phyloP scores from a whole-genome alignment of 2,329 filamentous ascomycete genomes.

The Calonectria henricotiae region DNA sequence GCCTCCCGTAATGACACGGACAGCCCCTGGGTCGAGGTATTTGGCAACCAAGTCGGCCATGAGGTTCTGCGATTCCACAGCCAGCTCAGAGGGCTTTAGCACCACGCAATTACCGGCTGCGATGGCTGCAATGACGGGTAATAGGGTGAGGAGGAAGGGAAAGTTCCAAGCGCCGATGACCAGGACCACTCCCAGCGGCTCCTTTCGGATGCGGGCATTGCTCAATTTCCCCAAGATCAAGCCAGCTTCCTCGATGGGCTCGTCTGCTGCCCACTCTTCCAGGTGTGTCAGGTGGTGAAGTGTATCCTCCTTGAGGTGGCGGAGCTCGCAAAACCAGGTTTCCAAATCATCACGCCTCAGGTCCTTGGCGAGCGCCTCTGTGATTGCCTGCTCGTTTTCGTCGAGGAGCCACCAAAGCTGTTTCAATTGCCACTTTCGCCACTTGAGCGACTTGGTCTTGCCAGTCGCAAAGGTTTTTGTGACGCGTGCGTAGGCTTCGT shows the following conservation, averaged over 20 bases:
- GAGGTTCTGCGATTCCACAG: conserved; percentile 56
- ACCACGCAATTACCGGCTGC: conserved; percentile 61
- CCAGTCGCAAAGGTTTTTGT: conserved; percentile 10
- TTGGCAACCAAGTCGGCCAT: conserved; percentile 60
- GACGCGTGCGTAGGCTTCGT: background rate
- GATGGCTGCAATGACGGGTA: conserved; percentile 62
- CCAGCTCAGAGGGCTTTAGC: conserved; percentile 66
- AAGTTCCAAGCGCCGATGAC: conserved; percentile 67
- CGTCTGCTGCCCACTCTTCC: conserved; percentile 61
- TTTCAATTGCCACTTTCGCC: conserved; percentile 21
- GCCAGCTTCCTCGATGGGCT: conserved; percentile 51
- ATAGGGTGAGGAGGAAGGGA: conserved; percentile 58
- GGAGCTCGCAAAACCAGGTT: conserved; percentile 1
- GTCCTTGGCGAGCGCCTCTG: background rate
- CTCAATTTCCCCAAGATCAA: conserved; percentile 52
- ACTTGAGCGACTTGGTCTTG: conserved; percentile 21
- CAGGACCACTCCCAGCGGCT: conserved; percentile 63
- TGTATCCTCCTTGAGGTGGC: conserved; percentile 56
- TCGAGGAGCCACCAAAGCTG: conserved; percentile 12
- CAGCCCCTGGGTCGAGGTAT: conserved; percentile 62
- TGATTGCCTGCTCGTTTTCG: conserved; percentile 2
- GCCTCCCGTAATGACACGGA: conserved; percentile 58
- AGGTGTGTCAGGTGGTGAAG: conserved; percentile 59
- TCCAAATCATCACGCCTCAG: background rate
- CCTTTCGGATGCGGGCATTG: conserved; percentile 57